Evolutionary conservation across 345 rosid species (phyloP), one percentile per base, ranked within the genome.

Genomic region (Eucalyptus grandis): DNA sequence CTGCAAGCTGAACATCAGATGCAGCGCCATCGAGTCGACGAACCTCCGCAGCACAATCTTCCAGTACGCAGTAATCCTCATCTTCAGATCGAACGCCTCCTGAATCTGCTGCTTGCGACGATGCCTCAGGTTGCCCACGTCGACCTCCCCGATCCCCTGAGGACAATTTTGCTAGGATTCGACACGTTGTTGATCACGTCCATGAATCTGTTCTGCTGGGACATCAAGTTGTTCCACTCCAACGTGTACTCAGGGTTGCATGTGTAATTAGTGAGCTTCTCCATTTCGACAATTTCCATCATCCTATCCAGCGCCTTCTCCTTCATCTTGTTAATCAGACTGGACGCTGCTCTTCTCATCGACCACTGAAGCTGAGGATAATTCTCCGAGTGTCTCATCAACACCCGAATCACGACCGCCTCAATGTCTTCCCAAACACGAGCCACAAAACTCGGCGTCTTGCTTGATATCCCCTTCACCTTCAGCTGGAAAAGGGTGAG

Each of bases 51-150:
- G 51, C 19, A 91, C 93, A 13, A 90, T 43, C 90, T 90, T 91
- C 93, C 93, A 91, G 80, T 91, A 93, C 11, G 92, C 90, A 9
- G 30, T 7, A 88, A 91, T 86, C 67, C 93, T 90, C 93, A 91
- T 90, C 65, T 88, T 91, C 67, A 91, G 31, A 87, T 91, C 93
- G 9, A 88, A 93, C 6, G 94, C 92, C 53, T 87, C 53, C 27
- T 65, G 72, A 65, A 65, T 14, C 37, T 13, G 72, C 72, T 65
- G 37, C 11, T 16, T 22, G 19, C 58, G 15, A 49, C 0, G 9
- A 10, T 9, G 17, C 72, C 46, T 24, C 24, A 88, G 86, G 44
- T 69, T 16, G 4, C 3, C 30, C 8, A 31, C 67, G 14, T 31
- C 21, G 12, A 91, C 89, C 86, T 8, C 27, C 6, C 92, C 93